Conservation (phyloP, 1,284 basidiomycete genomes). For the Melampsora americana region DNA sequence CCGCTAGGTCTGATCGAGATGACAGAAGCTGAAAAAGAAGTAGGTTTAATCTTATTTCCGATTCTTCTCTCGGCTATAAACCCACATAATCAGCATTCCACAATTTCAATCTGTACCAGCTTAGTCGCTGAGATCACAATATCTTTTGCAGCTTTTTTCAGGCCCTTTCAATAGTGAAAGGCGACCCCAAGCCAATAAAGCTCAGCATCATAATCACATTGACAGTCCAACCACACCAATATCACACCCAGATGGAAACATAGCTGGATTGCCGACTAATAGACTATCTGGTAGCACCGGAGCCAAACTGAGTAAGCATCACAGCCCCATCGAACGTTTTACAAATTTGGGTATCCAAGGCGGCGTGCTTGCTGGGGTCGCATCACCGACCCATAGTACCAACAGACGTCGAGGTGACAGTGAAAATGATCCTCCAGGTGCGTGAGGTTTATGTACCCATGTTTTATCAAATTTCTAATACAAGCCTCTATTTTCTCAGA, state of each 20-base stretch:
- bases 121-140: background rate
- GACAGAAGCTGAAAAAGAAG: conserved; percentile 38
- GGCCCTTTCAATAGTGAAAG: conserved; percentile 40
- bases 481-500: background rate
- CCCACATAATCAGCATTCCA: too few species aligned
- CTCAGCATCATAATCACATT: conserved; percentile 24
- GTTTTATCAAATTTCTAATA: background rate
- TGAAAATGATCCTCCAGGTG: conserved; percentile 27
- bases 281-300: conserved; percentile 27
- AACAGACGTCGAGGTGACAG: conserved; percentile 20
- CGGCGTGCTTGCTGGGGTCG: conserved; percentile 37
- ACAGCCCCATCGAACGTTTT: conserved; percentile 32
- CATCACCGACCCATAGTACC: conserved; percentile 18
- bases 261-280: conserved; percentile 4
- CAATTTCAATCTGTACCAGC: background rate
- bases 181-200: conserved; percentile 20
- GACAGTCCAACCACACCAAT: background rate
- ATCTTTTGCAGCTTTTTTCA: conserved; percentile 28
- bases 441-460: background rate
- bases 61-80: too few species aligned
- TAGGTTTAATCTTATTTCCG: background rate
- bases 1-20: conserved; percentile 29
- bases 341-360: conserved; percentile 40
- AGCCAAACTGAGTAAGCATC: conserved; percentile 33
- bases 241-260: conserved; percentile 8